These are phyloP conservation scores for Colletotrichum coccodes DNA, from an alignment of 2,329 filamentous ascomycete genomes.

Conservation along the genomic window DNA sequence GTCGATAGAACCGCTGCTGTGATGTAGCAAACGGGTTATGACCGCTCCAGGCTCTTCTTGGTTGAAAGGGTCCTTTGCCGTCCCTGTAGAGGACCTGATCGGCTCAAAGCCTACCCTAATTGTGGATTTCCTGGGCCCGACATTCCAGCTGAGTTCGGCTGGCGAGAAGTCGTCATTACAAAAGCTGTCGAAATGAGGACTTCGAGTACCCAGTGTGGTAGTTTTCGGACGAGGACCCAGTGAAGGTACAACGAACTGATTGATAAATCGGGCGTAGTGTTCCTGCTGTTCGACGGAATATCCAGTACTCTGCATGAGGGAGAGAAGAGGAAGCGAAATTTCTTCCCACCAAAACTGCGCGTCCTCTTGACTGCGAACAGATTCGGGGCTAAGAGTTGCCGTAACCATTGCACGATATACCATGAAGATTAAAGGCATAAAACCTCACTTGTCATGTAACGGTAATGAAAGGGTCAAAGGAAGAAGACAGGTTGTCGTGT, in stretches of 20 bases:
- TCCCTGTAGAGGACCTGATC: conserved; percentile 40
- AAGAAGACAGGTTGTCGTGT: no score
- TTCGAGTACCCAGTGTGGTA: conserved; percentile 6
- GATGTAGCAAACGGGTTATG: conserved; percentile 25
- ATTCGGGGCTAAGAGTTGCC: background rate
- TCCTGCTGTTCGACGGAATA: conserved; percentile 20
- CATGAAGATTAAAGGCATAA: no score
- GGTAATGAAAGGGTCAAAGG: no score
- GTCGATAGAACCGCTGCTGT: conserved; percentile 11
- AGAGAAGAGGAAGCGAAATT: conserved; percentile 15
- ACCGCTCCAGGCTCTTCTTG: conserved; percentile 31
- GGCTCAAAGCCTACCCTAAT: conserved; percentile 48
- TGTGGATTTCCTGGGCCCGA: conserved; percentile 35
- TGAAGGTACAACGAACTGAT: conserved; percentile 21
- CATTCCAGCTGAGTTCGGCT: conserved; percentile 51
- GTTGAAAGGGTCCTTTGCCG: conserved; percentile 38
- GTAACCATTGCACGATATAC: background rate
- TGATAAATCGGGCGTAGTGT: conserved; percentile 12
- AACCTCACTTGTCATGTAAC: no score
- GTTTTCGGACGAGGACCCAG: conserved; percentile 10
- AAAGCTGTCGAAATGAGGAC: conserved; percentile 28
- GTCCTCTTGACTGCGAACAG: background rate
- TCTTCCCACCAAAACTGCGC: conserved; percentile 15
- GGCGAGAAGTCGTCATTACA: conserved; percentile 46
- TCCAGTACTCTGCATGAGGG: conserved; percentile 27